Conservation (phyloP, 352 stramenopile species). For the Nothophytophthora sp. region DNA sequence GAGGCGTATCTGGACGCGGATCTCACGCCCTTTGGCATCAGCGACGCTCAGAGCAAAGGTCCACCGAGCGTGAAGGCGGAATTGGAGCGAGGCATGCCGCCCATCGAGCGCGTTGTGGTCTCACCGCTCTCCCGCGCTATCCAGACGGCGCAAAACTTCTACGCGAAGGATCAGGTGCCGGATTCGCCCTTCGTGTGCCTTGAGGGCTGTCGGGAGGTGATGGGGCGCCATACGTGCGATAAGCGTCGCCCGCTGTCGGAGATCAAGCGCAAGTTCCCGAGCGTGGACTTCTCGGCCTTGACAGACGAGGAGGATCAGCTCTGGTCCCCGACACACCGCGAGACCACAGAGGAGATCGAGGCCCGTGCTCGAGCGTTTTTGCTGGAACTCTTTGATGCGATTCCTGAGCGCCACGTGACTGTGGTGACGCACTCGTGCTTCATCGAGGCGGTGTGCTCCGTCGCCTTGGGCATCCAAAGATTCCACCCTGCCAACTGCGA, state of each 20-base stretch:
- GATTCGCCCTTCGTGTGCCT: conserved; percentile 45
- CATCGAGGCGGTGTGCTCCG: conserved; percentile 54
- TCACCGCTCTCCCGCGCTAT: conserved; percentile 71
- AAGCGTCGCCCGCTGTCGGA: conserved; percentile 48
- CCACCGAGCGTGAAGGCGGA: conserved; percentile 31
- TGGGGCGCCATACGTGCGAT: conserved; percentile 72
- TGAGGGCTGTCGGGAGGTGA: conserved; percentile 65
- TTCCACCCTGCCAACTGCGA: conserved; percentile 52
- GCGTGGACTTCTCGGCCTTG: conserved; percentile 64
- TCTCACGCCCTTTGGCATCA: conserved; percentile 58
- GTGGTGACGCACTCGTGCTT: conserved; percentile 77
- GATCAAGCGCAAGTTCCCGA: conserved; percentile 52
- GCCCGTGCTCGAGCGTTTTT: conserved; percentile 49
- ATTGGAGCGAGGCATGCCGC: conserved; percentile 54
- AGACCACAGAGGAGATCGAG: conserved; percentile 63
- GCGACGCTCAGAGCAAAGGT: conserved; percentile 49
- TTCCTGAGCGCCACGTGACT: conserved; percentile 53
- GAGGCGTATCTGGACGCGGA: conserved; percentile 65
- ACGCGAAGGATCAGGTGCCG: conserved; percentile 31
- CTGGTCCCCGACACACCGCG: conserved; percentile 60
- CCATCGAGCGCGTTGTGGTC: conserved; percentile 62
- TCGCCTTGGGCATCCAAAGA: conserved; percentile 38
- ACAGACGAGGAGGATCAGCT: conserved; percentile 51
- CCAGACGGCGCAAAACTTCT: conserved; percentile 67
- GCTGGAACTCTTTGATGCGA: conserved; percentile 47